Base-by-base conservation (phyloP, 345 rosid species). In the Salix suchowensis region DNA sequence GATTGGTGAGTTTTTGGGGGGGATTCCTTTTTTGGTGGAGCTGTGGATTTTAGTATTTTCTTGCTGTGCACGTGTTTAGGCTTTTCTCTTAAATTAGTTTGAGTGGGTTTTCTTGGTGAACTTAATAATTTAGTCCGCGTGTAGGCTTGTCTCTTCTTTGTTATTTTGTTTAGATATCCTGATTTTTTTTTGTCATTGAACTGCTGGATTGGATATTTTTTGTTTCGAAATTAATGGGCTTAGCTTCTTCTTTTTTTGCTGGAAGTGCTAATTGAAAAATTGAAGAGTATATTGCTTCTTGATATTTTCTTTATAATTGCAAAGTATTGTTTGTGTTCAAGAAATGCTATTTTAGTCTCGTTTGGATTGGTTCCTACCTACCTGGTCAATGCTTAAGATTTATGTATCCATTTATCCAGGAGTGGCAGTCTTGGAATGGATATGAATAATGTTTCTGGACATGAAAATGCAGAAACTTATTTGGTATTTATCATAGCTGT, bases 371-470 rank as follows among this genome's bases (percentile, higher is more conserved):
- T 58, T 58, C 64, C 46, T 62, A 15, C 2, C 24, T 37, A 18
- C 7, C 7, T 50, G 44, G 18, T 44, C 19, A 14, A 37, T 70
- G 66, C 55, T 58, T 58, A 30, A 14, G 7, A 42, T 19, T 11
- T 50, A 4, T 74, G 8, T 32, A 48, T 37, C 36, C 65, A 18
- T 64, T 68, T 39, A 19, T 50, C 30, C 67, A 70, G 76, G 61
- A 84, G 80, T 83, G 83, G 84, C 88, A 70, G 84, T 77, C 55
- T 77, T 82, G 81, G 87, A 73, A 81, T 84, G 86, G 87, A 79
- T 40, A 84, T 84, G 84, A 84, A 74, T 77, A 74, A 70, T 79
- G 72, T 75, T 68, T 79, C 81, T 73, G 83, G 77, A 46, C 76
- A 61, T 76, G 78, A 79, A 70, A 85, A 81, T 81, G 76, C 71